Evolutionary conservation across 129 eudicot genomes (phyloP).

Genomic region (Saposhnikovia divaricata): DNA sequence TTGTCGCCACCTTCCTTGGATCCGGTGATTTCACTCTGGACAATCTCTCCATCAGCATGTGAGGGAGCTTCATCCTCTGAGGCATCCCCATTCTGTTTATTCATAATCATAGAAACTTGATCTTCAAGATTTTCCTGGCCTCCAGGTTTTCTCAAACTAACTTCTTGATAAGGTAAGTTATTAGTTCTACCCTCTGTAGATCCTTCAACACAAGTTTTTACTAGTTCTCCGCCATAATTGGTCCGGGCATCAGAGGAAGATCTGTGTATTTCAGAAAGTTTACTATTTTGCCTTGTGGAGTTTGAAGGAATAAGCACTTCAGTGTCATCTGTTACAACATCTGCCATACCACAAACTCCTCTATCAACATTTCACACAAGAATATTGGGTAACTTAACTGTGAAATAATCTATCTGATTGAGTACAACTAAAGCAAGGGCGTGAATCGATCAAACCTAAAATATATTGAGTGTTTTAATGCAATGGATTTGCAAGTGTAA

Average conservation of each 20-base stretch:
- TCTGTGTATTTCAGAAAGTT: conserved; percentile 4
- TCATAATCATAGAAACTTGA: not conserved
- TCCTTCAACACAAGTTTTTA: not conserved
- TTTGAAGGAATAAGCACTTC: conserved; percentile 8
- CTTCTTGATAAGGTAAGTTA: conserved; percentile 14
- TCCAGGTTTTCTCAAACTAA: conserved; percentile 14
- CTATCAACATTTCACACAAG: not conserved
- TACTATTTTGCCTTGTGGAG: too few species aligned
- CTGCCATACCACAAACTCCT: conserved; percentile 13
- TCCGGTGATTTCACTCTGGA: not conserved
- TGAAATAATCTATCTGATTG: not conserved
- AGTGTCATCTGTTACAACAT: conserved; percentile 11
- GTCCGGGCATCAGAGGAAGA: conserved; percentile 7
- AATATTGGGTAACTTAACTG: not conserved
- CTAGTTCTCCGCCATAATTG: not conserved
- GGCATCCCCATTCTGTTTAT: conserved; percentile 3
- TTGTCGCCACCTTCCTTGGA: conserved; percentile 2
- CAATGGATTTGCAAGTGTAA: not conserved
- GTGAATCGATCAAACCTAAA: not conserved
- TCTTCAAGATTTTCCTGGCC: not conserved
- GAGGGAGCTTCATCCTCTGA: conserved; percentile 12
- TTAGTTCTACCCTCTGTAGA: conserved; percentile 6
- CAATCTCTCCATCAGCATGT: conserved; percentile 7
- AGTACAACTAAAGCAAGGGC: not conserved
- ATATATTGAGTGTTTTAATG: not conserved